Conservation (phyloP, 2,329 filamentous ascomycete genomes). For the Salinomyces thailandicus region DNA sequence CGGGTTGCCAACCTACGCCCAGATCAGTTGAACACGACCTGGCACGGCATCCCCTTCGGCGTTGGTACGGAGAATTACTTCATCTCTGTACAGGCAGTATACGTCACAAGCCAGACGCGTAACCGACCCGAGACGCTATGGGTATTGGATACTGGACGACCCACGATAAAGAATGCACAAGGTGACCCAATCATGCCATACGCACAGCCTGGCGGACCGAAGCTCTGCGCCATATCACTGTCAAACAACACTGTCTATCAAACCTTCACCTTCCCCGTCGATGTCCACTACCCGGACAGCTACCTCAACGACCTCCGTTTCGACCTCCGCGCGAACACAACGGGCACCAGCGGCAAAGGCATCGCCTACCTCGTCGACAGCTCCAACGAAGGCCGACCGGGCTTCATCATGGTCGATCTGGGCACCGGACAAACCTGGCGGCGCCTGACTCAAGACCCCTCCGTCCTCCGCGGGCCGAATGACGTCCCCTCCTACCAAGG, state of each 20-base stretch:
- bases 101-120: constrained; percentile 31
- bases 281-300: constrained; percentile 36
- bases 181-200: constrained; percentile 33
- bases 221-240: constrained; percentile 35
- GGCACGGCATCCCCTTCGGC: constrained; percentile 35
- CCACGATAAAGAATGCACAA: constrained; percentile 31
- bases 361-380: constrained; percentile 39
- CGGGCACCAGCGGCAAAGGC: constrained; percentile 29
- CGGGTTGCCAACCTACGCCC: constrained; percentile 28
- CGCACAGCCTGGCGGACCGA: constrained; percentile 36
- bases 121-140: constrained; percentile 34
- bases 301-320: constrained; percentile 41
- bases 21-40: constrained; percentile 29
- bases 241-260: constrained; percentile 31
- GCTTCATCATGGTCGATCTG: constrained; percentile 39
- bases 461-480: constrained; percentile 22
- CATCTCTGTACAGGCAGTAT: constrained; percentile 37
- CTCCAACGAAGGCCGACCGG: constrained; percentile 36
- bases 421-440: constrained; percentile 34
- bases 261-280: constrained; percentile 34
- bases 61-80: constrained; percentile 33
- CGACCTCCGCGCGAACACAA: constrained; percentile 33
- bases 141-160: constrained; percentile 37
- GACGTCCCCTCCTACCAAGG: constrained; percentile 25
- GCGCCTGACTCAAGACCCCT: constrained; percentile 26